Base-by-base conservation (phyloP, 306 rosid species). In the Clitoria ternatea region DNA sequence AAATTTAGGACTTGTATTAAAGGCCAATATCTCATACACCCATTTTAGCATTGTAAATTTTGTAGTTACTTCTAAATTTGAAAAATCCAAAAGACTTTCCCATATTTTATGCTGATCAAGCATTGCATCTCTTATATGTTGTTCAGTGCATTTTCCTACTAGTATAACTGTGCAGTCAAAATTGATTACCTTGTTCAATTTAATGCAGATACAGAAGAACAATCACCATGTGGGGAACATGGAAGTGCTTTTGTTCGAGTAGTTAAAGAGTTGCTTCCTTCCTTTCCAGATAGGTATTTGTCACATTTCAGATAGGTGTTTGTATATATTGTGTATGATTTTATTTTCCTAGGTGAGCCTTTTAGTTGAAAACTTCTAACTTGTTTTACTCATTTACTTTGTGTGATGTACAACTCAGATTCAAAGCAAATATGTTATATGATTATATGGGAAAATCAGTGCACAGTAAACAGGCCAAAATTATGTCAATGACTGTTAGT, bases 251-350 rank as follows among this genome's bases (percentile, higher is more conserved):
- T 85, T 57, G 61, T 78, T 84, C 80, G 39, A 72, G 81, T 75
- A 15, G 24, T 83, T 73, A 75, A 83, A 71, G 77, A 87, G 78
- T 64, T 87, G 44, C 61, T 87, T 77, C 81, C 81, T 61, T 62
- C 77, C 44, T 70, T 77, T 70, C 68, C 96, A 24, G 56, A 84
- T 44, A 88, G 95, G 97, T 93, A 85, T 26, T 48, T 76, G 49
- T 36, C 76, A 49, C 64, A 19, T 75, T 72, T 53, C 50, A 32
- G 43, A 42, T 36, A 32, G 32, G 17, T 36, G 30, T 53, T 35
- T 37, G 3, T 70, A 49, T 26, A 19, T 50, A 26, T 32, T 20
- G 18, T 64, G 17, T 8, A 13, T 56, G 59, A 35, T 78, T 68
- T 24, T 63, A n/a, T 50, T 66, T 42, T 57, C 18, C 15, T 63